Percentiles rank a stretch among this genome's conserved stretches.
phyloP scores from a whole-genome alignment of 768 basidiomycete genomes.

The Macrolepiota dolichaula region DNA sequence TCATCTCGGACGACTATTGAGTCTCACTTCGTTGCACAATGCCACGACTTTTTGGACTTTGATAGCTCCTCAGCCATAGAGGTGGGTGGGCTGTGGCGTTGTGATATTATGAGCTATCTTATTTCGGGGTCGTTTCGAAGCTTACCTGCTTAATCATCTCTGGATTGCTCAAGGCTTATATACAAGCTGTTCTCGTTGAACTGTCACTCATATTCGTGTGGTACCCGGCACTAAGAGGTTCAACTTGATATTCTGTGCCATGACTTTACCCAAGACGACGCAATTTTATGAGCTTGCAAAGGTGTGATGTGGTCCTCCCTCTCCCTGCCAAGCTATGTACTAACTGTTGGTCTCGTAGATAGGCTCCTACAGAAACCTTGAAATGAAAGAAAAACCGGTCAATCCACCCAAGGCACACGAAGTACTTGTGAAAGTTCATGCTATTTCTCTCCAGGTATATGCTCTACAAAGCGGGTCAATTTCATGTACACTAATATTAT shows the following conservation, averaged over 20 bases:
- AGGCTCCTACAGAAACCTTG: conserved; percentile 19
- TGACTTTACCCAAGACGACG: background rate
- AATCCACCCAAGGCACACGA: conserved; percentile 37
- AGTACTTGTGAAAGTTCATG: conserved; percentile 53
- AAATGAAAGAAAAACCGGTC: conserved; percentile 23
- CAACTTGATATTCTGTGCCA: background rate
- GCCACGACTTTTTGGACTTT: background rate
- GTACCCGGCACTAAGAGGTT: background rate
- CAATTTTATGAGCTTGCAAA: background rate
- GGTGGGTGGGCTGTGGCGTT: background rate
- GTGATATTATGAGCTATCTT: background rate
- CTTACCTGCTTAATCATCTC: background rate
- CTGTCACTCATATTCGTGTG: background rate
- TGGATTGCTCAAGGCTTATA: background rate
- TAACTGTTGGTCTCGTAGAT: conserved; percentile 10
- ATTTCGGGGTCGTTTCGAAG: background rate
- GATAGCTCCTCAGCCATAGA: background rate
- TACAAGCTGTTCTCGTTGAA: background rate
- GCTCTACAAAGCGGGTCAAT: background rate
- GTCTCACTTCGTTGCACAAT: background rate
- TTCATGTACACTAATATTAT: background rate
- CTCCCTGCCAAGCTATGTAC: background rate
- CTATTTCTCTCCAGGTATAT: conserved; percentile 52
- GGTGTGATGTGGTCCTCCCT: background rate
- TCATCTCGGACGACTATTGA: too few relatives aligned